Evolutionary conservation across 1,284 basidiomycete genomes (phyloP), one percentile per base, ranked within the genome.

Genomic region (Microbotryomycetes sp.): DNA sequence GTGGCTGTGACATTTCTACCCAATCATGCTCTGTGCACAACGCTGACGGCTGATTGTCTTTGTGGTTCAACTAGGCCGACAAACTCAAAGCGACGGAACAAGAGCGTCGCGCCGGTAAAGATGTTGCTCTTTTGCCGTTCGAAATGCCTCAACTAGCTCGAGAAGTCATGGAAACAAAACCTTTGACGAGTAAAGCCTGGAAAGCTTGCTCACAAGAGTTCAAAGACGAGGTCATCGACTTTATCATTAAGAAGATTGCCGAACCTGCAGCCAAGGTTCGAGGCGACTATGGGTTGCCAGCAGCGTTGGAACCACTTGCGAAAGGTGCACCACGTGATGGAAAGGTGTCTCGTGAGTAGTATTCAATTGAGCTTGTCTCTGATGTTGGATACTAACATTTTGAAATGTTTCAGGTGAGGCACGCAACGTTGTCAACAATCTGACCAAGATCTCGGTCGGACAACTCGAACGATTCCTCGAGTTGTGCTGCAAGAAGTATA

Each of bases 401-500:
- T 7, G n/a, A 2, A 50, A 15, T 7, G 55, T 36, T 36, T 28
- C 45, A 69, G 60, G 89, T 86, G 7, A 75, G 87, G 59, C 62
- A 49, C 45, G 52, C 42, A 63, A 63, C 1, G 83, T 88, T 15
- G 86, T 97, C 19, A 84, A 92, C 73, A 98, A 97, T 76, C 87
- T 86, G 76, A 83, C 86, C 61, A 93, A 94, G 76, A 89, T 97
- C 31, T 96, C 93, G 0, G 81, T 86, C 73, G 78, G 79, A 6
- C 93, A 97, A 72, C 77, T 98, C 3, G 79, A 78, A 50, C 79
- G 78, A 7, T 98, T 98, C 82, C 78, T 98, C 46, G 80, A 89
- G 30, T 80, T 89, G 58, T 97, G 92, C 75, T 91, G 90, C 84
- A 84, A 84, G 29, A 91, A 89, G 75, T 96, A 94, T 74, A 86